Evolutionary conservation across 106 monocot species (phyloP).

Genomic region (Narthecium ossifragum): DNA sequence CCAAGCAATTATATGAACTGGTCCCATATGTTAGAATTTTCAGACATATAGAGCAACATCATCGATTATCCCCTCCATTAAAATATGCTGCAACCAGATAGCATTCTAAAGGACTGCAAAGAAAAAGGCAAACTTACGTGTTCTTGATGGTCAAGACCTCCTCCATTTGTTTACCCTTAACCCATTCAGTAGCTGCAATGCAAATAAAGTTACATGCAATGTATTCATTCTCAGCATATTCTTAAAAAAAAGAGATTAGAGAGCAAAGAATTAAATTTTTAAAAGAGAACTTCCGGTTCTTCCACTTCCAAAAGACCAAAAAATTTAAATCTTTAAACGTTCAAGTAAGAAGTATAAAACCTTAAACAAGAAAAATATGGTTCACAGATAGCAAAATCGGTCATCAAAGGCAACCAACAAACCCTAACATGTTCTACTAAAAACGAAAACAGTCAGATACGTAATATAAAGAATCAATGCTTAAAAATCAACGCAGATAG

Average conservation of each 20-base stretch:
- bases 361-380: background rate
- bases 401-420: no score
- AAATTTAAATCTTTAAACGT: background rate
- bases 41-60: background rate
- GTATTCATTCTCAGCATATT: no score
- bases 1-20: no score
- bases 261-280: no score
- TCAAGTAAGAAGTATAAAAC: background rate
- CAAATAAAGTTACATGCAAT: background rate
- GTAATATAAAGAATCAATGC: background rate
- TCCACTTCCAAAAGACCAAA: background rate
- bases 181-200: conserved; percentile 86
- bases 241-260: no score
- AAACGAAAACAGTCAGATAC: background rate
- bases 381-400: no score
- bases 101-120: background rate
- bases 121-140: conserved; percentile 49
- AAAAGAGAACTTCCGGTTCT: no score
- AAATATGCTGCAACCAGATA: background rate
- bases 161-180: conserved; percentile 92
- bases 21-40: background rate
- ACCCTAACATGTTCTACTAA: no score
- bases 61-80: background rate
- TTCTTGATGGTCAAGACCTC: conserved; percentile 84
- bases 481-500: no score